Percentiles rank a stretch among this genome's conserved stretches.
phyloP scores from a whole-genome alignment of 2,329 filamentous ascomycete species.

The Bipolaris zeicola region DNA sequence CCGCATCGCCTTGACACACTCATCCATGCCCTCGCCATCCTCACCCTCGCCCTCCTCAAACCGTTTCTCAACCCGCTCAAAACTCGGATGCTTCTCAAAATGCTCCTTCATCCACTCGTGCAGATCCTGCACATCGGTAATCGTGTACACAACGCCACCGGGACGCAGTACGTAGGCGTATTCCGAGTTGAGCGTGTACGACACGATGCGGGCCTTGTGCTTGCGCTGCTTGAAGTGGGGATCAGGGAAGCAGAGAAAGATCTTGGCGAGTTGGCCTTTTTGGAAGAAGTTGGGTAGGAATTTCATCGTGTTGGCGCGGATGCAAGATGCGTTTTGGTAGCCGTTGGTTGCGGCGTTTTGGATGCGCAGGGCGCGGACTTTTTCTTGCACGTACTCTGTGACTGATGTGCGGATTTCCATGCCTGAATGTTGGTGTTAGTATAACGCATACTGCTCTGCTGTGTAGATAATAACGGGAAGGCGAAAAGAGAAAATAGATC shows the following conservation, averaged over 20 bases:
- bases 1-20: conserved; percentile 75
- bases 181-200: conserved; percentile 83
- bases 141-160: conserved; percentile 89
- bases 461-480: too few relatives aligned
- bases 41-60: conserved; percentile 62
- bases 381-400: conserved; percentile 86
- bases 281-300: conserved; percentile 98
- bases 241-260: conserved; percentile 98
- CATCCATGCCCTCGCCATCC: conserved; percentile 70
- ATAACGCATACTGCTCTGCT: not conserved
- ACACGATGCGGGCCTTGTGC: conserved; percentile 95
- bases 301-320: conserved; percentile 97
- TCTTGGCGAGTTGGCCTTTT: conserved; percentile 79
- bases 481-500: too few relatives aligned
- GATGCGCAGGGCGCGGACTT: conserved; percentile 78
- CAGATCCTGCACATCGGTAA: conserved; percentile 94
- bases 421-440: conserved; percentile 56
- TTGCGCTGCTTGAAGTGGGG: conserved; percentile 98
- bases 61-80: conserved; percentile 67
- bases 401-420: conserved; percentile 93
- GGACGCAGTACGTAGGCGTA: conserved; percentile 87
- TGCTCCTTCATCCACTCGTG: conserved; percentile 93
- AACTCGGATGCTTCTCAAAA: conserved; percentile 77
- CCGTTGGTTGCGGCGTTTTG: conserved; percentile 60
- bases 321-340: conserved; percentile 86